Conservation (phyloP, 1,284 basidiomycete genomes). For the Schizopora paradoxa region DNA sequence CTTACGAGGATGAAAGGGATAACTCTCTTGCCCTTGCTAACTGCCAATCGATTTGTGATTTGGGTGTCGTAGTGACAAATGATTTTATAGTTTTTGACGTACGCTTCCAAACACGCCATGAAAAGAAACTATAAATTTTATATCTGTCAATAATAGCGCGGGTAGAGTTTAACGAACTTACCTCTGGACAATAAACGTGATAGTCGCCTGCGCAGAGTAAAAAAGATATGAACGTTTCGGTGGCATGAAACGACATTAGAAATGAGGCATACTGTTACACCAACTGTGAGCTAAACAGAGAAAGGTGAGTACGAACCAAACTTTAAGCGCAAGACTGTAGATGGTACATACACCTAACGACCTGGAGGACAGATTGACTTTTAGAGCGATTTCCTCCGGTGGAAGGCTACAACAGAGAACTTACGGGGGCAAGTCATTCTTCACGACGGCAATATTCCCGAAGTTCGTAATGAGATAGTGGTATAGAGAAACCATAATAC, state of each 20-base stretch:
- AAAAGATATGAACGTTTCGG: too few relatives aligned
- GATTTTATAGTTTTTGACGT: not conserved
- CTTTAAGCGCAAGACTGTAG: too few relatives aligned
- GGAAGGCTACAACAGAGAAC: not conserved
- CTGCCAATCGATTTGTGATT: too few relatives aligned
- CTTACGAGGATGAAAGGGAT: constrained; percentile 8
- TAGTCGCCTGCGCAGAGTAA: too few relatives aligned
- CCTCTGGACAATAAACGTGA: constrained; percentile 16
- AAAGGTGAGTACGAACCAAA: too few relatives aligned
- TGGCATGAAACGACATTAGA: too few relatives aligned
- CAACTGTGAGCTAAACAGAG: constrained; percentile 16
- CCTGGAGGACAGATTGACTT: not conserved
- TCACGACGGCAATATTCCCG: constrained; percentile 6
- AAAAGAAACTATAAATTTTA: constrained; percentile 13
- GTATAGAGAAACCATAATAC: constrained; percentile 14
- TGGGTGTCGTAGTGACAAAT: not conserved
- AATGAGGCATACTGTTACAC: constrained; percentile 15
- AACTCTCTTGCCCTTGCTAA: constrained; percentile 9
- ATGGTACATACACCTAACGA: not conserved
- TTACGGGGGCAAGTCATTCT: not conserved
- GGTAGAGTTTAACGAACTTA: not conserved
- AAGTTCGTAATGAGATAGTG: constrained; percentile 15
- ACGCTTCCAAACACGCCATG: constrained; percentile 17
- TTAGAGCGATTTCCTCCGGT: not conserved
- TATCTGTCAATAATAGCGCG: not conserved